Evolutionary conservation across 2,329 filamentous ascomycete genomes (phyloP).

Genomic region (Aspergillus uvarum): DNA sequence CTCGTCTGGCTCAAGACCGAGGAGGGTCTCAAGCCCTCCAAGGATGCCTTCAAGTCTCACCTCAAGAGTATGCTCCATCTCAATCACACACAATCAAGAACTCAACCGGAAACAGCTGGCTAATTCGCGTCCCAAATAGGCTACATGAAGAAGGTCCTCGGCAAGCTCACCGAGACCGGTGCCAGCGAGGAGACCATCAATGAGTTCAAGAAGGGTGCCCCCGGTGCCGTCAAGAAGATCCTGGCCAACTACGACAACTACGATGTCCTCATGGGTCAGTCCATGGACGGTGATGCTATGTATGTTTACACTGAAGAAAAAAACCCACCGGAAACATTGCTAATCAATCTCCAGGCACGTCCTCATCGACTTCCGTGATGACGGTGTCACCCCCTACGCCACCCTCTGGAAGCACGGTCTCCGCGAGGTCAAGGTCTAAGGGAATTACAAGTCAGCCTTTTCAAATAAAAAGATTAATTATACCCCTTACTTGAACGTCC

Average conservation of each 20-base stretch:
- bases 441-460: not conserved
- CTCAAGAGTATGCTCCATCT: conserved; percentile 69
- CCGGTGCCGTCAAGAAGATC: conserved; percentile 75
- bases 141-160: conserved; percentile 91
- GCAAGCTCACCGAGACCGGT: conserved; percentile 62
- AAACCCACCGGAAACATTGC: not conserved
- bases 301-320: conserved; percentile 51
- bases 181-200: conserved; percentile 66
- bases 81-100: conserved; percentile 14
- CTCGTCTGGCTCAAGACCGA: conserved; percentile 60
- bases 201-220: conserved; percentile 76
- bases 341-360: conserved; percentile 61
- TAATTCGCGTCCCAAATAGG: conserved; percentile 45
- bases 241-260: conserved; percentile 93
- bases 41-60: conserved; percentile 79
- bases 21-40: conserved; percentile 56
- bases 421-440: conserved; percentile 84
- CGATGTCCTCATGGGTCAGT: conserved; percentile 90
- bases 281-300: conserved; percentile 93
- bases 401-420: conserved; percentile 96
- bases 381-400: conserved; percentile 86
- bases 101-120: conserved; percentile 7
- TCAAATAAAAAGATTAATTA: not conserved
- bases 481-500: not conserved
- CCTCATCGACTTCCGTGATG: conserved; percentile 96